Evolutionary conservation across 352 stramenopile genomes (phyloP).

Genomic region (Plasmopara viticola): DNA sequence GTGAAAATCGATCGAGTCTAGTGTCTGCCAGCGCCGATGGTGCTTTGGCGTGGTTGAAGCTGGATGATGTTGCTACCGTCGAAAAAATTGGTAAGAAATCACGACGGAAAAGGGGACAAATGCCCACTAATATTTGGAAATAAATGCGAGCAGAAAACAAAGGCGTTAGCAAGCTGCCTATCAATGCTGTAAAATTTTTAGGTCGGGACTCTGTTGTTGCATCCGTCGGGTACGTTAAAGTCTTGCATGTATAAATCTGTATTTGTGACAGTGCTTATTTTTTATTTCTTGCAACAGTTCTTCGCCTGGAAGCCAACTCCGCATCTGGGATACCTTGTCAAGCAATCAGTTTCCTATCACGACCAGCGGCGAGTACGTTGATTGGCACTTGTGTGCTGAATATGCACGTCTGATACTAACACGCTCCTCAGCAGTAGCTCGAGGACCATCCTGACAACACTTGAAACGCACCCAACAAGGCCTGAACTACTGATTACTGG

Average conservation of each 20-base stretch:
- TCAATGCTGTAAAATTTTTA: conserved; percentile 72
- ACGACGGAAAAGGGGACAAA: not conserved
- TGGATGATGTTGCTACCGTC: conserved; percentile 44
- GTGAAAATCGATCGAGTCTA: conserved; percentile 35
- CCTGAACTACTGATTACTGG: conserved; percentile 73
- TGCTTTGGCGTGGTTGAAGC: conserved; percentile 57
- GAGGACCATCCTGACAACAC: conserved; percentile 38
- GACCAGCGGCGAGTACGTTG: conserved; percentile 47
- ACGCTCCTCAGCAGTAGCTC: conserved; percentile 16
- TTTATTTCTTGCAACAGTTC: conserved; percentile 20
- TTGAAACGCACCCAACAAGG: conserved; percentile 72
- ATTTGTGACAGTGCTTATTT: not conserved
- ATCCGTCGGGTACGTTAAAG: conserved; percentile 45
- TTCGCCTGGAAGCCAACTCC: conserved; percentile 51
- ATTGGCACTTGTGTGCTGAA: not conserved
- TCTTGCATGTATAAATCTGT: too few relatives aligned
- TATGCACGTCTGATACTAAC: not conserved
- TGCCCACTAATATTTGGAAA: not conserved
- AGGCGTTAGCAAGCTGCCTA: conserved; percentile 41
- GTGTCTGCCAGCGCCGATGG: conserved; percentile 50
- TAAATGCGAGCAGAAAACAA: conserved; percentile 34
- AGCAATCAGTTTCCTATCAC: conserved; percentile 55
- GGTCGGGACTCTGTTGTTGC: conserved; percentile 57
- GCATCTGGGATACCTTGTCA: conserved; percentile 62
- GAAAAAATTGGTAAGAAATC: conserved; percentile 39